Evolutionary conservation across 345 rosid genomes (phyloP).

Genomic region (Gossypium bickii): DNA sequence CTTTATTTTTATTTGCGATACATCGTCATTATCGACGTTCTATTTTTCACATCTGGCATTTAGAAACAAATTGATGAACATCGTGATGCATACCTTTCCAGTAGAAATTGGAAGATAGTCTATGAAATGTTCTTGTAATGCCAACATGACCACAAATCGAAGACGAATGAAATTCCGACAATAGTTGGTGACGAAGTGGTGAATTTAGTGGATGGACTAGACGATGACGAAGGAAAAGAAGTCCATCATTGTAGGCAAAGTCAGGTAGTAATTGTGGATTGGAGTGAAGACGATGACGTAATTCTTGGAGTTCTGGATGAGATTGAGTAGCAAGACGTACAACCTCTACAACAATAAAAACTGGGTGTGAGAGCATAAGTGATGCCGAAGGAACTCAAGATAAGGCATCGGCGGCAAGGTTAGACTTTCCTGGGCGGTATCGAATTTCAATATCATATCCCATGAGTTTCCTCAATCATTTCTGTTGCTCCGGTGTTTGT

Average conservation of each 20-base stretch:
- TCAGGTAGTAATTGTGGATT: not conserved
- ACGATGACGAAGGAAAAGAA: not conserved
- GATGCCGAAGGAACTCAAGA: not conserved
- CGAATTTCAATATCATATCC: too few species aligned
- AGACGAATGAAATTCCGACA: not conserved
- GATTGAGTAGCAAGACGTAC: not conserved
- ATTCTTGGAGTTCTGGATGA: not conserved
- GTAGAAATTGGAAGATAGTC: not conserved
- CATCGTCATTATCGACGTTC: too few species aligned
- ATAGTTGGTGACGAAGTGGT: not conserved
- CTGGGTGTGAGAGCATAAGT: too few species aligned
- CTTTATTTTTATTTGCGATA: too few species aligned
- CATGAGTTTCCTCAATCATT: too few species aligned
- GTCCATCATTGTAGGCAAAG: not conserved
- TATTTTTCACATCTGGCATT: not conserved
- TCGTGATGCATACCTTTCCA: not conserved
- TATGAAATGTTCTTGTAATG: not conserved
- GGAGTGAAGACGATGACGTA: fast-evolving
- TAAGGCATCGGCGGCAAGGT: not conserved
- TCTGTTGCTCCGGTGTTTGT: too few species aligned
- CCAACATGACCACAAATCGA: not conserved
- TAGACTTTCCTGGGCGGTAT: not conserved
- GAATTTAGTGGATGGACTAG: not conserved
- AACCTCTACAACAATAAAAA: not conserved
- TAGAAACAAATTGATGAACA: not conserved